phyloP scores from a whole-genome alignment of 208 protist genomes.

The Acanthamoeba castellanii region DNA sequence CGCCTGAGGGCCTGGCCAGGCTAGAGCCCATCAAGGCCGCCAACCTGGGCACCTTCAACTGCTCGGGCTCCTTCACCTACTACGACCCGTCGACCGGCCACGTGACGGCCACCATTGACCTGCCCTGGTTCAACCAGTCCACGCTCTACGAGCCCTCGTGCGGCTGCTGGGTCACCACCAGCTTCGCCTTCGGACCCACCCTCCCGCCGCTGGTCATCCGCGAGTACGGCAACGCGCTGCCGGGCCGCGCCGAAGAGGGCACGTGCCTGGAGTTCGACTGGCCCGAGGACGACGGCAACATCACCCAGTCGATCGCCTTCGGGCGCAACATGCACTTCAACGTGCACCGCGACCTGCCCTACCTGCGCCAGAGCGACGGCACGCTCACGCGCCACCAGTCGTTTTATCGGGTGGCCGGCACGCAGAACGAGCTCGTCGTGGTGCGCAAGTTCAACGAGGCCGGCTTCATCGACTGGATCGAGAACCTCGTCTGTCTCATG shows the following conservation, averaged over 20 bases:
- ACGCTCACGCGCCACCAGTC: not conserved
- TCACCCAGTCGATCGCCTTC: not conserved
- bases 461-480: not conserved
- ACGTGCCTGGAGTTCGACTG: not conserved
- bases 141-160: not conserved
- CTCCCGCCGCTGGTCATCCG: not conserved
- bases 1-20: too few relatives aligned
- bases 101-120: not conserved
- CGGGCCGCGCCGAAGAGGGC: not conserved
- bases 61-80: too few relatives aligned
- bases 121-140: not conserved
- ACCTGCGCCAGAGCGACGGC: not conserved
- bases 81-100: too few relatives aligned
- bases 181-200: not conserved
- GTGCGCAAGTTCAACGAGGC: not conserved
- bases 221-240: conserved; percentile 18
- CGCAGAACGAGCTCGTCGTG: not conserved
- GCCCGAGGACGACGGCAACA: not conserved
- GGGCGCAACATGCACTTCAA: not conserved
- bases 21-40: too few relatives aligned
- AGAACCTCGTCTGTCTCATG: not conserved
- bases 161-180: not conserved
- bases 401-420: not conserved
- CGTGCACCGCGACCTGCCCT: conserved; percentile 19
- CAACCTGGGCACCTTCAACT: too few relatives aligned